A percentile compares a stretch with the other conserved stretches of the same genome.
Conservation (phyloP, 108 stramenopile genomes). For the Mayamaea pseudoterrestris region DNA sequence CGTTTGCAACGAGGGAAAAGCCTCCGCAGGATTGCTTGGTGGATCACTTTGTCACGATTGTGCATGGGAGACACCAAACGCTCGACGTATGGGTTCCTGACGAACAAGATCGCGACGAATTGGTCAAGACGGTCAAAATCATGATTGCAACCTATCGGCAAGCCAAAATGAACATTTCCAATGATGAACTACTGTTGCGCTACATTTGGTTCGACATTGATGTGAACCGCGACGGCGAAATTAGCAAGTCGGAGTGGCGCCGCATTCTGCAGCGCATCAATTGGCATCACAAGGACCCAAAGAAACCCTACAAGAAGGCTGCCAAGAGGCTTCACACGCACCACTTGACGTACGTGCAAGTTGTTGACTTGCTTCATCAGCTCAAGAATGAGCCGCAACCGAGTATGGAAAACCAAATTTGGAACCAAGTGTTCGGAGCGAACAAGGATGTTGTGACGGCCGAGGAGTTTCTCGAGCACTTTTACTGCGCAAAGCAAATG, state of each 20-base stretch:
- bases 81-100: slow-evolving; percentile 32
- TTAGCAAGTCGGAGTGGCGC: slow-evolving; percentile 35
- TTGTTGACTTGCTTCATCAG: slow-evolving; percentile 24
- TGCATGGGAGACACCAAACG: slow-evolving; percentile 24
- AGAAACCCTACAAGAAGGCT: slow-evolving; percentile 17
- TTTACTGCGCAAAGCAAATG: slow-evolving; percentile 36
- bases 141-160: slow-evolving; percentile 32
- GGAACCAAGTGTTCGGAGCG: slow-evolving; percentile 35
- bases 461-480: slow-evolving; percentile 29
- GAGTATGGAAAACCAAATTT: slow-evolving; percentile 16
- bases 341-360: slow-evolving; percentile 33
- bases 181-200: slow-evolving; percentile 47
- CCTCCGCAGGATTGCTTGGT: background rate
- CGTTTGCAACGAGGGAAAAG: too few relatives aligned
- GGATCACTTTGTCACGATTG: slow-evolving; percentile 38
- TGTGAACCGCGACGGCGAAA: slow-evolving; percentile 23
- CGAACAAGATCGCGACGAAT: slow-evolving; percentile 17
- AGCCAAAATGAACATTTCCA: slow-evolving; percentile 12
- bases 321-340: background rate
- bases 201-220: slow-evolving; percentile 75
- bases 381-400: slow-evolving; percentile 16
- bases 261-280: slow-evolving; percentile 52
- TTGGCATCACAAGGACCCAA: slow-evolving; percentile 14
- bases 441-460: slow-evolving; percentile 26
- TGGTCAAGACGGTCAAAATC: slow-evolving; percentile 24